Evolutionary conservation across 1,139 yeast genomes (phyloP), one percentile per base, ranked within the genome.

Genomic region (Taiozyma sp.): DNA sequence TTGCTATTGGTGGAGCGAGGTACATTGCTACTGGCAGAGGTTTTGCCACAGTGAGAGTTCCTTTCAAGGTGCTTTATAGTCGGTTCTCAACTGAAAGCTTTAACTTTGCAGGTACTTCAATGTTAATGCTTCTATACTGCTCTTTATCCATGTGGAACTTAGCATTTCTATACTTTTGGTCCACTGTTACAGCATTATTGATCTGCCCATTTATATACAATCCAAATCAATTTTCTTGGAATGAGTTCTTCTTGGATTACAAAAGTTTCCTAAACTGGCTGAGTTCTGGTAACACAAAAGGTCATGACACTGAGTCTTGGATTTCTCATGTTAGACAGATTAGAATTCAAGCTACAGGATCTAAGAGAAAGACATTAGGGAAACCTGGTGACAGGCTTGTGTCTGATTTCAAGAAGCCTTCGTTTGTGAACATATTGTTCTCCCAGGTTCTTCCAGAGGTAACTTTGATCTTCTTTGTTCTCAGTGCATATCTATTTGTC

Each of bases 1-100:
- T 84, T 65, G 76, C 84, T 49, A 84, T 83, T 65, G 90, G 90
- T 70, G 90, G 89, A 71, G 90, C 90, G 48, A 79, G 88, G 70
- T 84, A 84, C 73, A 83, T 83, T 65, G 81, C 88, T 44, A 84
- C 89, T 45, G 88, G 89, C 61, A 78, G 90, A 75, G 88, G 89
- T 58, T 83, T 83, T 65, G 88, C 89, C 39, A 83, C 88, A 49
- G 81, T 87, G n/a, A 79, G 90, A 72, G 79, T 81, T 63, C 87
- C 87, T 59, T 84, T 83, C 69, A 77, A 84, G 48, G 78, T 81
- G 51, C 76, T 83, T 66, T 84, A 82, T 64, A 77, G 88, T 39
- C 79, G 87, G 70, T 84, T 84, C 69, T 86, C 89, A 49, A 84
- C 83, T 59, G 83, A 87, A 28, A 81, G 88, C 42, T 82, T 83